A percentile compares a stretch with the other conserved stretches of the same genome.
These are phyloP conservation scores for Penicillium flavigenum DNA, from an alignment of 495 filamentous ascomycete genomes.

Conservation along the genomic window DNA sequence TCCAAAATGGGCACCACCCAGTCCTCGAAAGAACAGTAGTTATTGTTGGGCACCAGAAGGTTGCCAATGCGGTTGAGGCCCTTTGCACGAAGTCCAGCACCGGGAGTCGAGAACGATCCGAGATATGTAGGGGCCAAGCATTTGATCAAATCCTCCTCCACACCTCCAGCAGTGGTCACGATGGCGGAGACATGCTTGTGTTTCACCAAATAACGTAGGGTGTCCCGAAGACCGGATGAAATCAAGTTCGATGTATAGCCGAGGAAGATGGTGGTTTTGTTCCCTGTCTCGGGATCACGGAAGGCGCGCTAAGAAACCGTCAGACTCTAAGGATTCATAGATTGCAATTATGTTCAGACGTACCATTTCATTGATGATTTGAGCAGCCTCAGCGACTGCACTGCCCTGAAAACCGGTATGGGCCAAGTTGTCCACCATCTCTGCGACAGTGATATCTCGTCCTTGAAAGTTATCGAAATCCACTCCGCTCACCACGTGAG, in stretches of 20 bases:
- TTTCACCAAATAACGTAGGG: conserved; percentile 86
- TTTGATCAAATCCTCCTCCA: conserved; percentile 98
- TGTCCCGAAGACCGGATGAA: conserved; percentile 89
- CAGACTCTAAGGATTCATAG: background rate
- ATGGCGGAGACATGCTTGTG: conserved; percentile 88
- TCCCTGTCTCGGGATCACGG: conserved; percentile 67
- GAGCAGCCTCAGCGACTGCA: conserved; percentile 76
- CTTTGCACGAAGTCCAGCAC: conserved; percentile 71
- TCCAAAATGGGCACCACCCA: conserved; percentile 94
- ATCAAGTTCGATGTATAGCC: conserved; percentile 97
- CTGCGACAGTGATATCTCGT: conserved; percentile 75
- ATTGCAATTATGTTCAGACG: conserved; percentile 16
- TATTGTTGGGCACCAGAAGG: conserved; percentile 91
- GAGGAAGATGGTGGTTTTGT: conserved; percentile 87
- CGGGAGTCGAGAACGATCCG: conserved; percentile 73
- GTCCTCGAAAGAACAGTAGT: conserved; percentile 97
- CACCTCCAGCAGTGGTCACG: conserved; percentile 93
- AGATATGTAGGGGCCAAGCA: conserved; percentile 93
- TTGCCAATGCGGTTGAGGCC: conserved; percentile 96
- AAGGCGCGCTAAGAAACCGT: conserved; percentile 60
- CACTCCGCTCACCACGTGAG: conserved; percentile 74
- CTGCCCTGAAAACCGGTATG: conserved; percentile 91
- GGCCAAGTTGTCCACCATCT: conserved; percentile 78
- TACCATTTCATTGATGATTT: conserved; percentile 96
- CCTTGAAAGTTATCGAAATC: conserved; percentile 82